These are phyloP conservation scores for Venturiaceae sp. DNA, from an alignment of 2,329 filamentous ascomycete species.

Conservation along the genomic window DNA sequence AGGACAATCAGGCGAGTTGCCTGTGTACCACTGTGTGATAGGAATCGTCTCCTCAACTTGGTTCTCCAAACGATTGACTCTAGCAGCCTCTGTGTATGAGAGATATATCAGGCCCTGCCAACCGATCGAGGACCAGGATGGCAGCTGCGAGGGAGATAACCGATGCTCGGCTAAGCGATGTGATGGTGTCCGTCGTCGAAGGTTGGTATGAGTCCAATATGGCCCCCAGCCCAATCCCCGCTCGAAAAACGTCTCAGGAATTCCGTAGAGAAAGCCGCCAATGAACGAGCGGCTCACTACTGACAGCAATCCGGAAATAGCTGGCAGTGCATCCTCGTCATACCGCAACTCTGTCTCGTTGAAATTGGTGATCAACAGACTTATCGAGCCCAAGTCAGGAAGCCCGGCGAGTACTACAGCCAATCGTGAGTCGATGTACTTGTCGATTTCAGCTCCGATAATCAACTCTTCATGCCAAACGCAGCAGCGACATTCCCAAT, in stretches of 20 bases:
- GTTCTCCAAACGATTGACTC: background rate
- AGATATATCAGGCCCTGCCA: slow-evolving; percentile 1
- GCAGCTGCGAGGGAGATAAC: background rate
- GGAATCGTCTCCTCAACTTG: background rate
- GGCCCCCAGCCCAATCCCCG: slow-evolving; percentile 12
- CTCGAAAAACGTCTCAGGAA: slow-evolving; percentile 13
- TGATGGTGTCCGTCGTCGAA: background rate
- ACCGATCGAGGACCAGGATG: slow-evolving; percentile 6
- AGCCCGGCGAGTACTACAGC: background rate
- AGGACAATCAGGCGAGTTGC: background rate
- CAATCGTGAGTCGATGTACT: slow-evolving; percentile 1
- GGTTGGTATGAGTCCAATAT: background rate
- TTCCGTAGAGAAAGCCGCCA: slow-evolving; percentile 12
- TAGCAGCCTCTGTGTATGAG: background rate
- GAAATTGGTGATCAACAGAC: slow-evolving; percentile 1
- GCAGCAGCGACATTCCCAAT: slow-evolving; percentile 1
- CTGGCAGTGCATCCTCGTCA: slow-evolving; percentile 11
- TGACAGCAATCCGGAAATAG: slow-evolving; percentile 10
- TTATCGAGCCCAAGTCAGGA: background rate
- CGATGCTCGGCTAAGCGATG: background rate
- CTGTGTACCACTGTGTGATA: background rate
- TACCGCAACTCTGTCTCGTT: slow-evolving; percentile 10
- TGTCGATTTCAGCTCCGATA: background rate
- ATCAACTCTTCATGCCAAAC: slow-evolving; percentile 1
- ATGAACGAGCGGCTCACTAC: slow-evolving; percentile 6